Conservation (phyloP, 169 alveolate genomes). For the Plasmodium malariae region DNA sequence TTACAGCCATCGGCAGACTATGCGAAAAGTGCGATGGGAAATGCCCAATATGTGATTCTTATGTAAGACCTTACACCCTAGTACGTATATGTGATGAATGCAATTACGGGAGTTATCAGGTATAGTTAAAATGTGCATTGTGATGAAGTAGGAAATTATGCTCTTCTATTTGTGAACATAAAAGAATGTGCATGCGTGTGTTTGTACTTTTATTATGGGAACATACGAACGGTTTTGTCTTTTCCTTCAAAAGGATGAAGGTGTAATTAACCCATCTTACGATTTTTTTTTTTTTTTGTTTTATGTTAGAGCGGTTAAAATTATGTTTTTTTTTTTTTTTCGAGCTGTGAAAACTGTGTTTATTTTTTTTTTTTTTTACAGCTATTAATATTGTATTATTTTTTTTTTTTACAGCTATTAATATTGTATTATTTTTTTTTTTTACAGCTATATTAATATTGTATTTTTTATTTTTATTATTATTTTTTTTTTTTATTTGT, state of each 20-base stretch:
- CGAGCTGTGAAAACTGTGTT: too few relatives aligned
- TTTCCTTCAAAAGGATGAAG: too few relatives aligned
- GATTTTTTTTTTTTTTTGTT: too few relatives aligned
- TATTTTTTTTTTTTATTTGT: background rate
- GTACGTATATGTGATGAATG: slow-evolving; percentile 99
- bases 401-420: background rate
- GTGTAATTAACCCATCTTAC: too few relatives aligned
- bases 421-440: too few relatives aligned
- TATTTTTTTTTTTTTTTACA: background rate
- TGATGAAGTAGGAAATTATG: too few relatives aligned
- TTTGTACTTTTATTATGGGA: too few relatives aligned
- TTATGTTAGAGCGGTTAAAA: too few relatives aligned
- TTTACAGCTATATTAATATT: too few relatives aligned
- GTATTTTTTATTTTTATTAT: background rate
- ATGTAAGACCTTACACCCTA: slow-evolving; percentile 96
- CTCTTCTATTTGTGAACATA: background rate
- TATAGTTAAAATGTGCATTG: too few relatives aligned
- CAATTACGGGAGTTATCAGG: slow-evolving; percentile 97
- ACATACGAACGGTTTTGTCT: too few relatives aligned
- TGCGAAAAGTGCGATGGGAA: slow-evolving; percentile 99
- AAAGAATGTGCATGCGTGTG: background rate
- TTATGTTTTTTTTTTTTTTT: too few relatives aligned
- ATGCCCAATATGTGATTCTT: slow-evolving; percentile 99
- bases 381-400: background rate
- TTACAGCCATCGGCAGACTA: slow-evolving; percentile 96